Conservation (phyloP, 2,329 filamentous ascomycete genomes). For the Plenodomus biglobosus region DNA sequence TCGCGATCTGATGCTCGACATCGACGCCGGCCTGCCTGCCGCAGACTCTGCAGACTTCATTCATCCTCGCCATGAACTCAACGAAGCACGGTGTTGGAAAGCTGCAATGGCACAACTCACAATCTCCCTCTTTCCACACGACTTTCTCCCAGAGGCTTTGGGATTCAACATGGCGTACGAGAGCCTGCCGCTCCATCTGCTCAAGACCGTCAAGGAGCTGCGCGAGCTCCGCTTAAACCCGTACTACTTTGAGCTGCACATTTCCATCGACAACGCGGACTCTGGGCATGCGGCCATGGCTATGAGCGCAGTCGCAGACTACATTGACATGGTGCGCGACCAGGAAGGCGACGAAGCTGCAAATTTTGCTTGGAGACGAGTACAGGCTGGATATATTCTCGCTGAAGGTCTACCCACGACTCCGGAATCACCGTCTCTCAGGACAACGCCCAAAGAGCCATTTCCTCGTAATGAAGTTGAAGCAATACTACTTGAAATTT, state of each 20-base stretch:
- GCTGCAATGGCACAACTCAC: conserved; percentile 50
- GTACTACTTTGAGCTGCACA: conserved; percentile 55
- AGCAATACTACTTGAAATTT: conserved; percentile 30
- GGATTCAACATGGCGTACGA: conserved; percentile 57
- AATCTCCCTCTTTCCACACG: conserved; percentile 52
- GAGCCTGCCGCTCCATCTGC: conserved; percentile 43
- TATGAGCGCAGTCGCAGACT: conserved; percentile 39
- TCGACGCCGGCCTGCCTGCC: conserved; percentile 37
- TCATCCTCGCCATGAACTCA: conserved; percentile 22
- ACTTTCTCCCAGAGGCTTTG: conserved; percentile 55
- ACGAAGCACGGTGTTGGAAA: conserved; percentile 45
- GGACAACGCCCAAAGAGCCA: conserved; percentile 2
- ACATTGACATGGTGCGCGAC: conserved; percentile 38
- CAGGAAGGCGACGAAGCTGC: conserved; percentile 33
- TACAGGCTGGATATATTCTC: conserved; percentile 50
- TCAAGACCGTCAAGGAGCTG: conserved; percentile 49
- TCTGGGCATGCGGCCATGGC: conserved; percentile 55
- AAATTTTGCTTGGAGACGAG: conserved; percentile 44
- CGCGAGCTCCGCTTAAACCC: conserved; percentile 48
- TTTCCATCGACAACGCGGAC: conserved; percentile 55
- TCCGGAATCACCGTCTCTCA: conserved; percentile 20
- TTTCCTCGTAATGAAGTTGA: conserved; percentile 16
- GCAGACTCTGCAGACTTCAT: conserved; percentile 37
- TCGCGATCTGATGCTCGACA: conserved; percentile 35
- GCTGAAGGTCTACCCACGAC: conserved; percentile 30